A percentile compares a stretch with the other conserved stretches of the same genome.
Conservation (phyloP, 2,329 filamentous ascomycete species). For the Lecanoromycetidae sp. region DNA sequence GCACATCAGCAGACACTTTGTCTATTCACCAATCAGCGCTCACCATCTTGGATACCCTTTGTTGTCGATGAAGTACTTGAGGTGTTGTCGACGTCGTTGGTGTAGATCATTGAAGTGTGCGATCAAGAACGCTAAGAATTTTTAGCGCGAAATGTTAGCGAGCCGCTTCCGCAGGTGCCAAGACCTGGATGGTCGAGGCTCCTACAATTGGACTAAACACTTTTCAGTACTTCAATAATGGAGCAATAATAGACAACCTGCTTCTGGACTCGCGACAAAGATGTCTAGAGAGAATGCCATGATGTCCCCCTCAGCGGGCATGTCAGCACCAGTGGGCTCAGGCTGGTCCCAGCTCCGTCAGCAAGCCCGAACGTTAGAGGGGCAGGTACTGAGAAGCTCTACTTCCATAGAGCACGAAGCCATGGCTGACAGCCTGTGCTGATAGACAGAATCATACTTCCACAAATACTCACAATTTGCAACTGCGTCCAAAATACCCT, state of each 20-base stretch:
- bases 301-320: slow-evolving; percentile 2
- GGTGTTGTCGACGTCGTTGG: slow-evolving; percentile 5
- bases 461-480: slow-evolving; percentile 81
- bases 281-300: slow-evolving; percentile 1
- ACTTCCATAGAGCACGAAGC: background rate
- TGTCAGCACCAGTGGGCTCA: slow-evolving; percentile 29
- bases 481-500: slow-evolving; percentile 62
- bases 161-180: slow-evolving; percentile 7
- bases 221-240: background rate
- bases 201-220: background rate
- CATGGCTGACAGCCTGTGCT: slow-evolving; percentile 17
- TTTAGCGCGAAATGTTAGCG: slow-evolving; percentile 13
- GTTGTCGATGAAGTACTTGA: slow-evolving; percentile 11
- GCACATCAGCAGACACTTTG: slow-evolving; percentile 16
- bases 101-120: slow-evolving; percentile 9
- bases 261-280: background rate
- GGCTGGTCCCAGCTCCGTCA: slow-evolving; percentile 93
- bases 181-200: background rate
- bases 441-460: slow-evolving; percentile 62
- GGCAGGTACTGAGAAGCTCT: slow-evolving; percentile 54
- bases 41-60: slow-evolving; percentile 10
- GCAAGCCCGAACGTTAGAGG: slow-evolving; percentile 78
- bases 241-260: background rate
- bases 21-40: fast-evolving
- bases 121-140: slow-evolving; percentile 7